Conservation (phyloP, 2,329 filamentous ascomycete genomes). For the Exophiala lecanii-corni region DNA sequence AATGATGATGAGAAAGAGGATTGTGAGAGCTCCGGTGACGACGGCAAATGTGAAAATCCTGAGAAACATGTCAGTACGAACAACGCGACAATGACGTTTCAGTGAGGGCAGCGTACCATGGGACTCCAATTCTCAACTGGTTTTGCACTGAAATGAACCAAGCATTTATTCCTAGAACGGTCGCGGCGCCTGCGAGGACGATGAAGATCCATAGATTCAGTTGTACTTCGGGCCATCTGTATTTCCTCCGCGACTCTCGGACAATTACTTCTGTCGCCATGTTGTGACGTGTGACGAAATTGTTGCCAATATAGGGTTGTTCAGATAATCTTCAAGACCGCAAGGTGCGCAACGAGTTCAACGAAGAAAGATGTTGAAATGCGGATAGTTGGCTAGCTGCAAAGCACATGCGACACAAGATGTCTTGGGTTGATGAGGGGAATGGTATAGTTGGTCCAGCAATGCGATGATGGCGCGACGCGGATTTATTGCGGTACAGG, state of each 20-base stretch:
- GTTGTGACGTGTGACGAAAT: too few species aligned
- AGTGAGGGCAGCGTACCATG: slow-evolving; percentile 53
- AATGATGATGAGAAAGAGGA: slow-evolving; percentile 56
- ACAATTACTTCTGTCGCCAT: slow-evolving; percentile 32
- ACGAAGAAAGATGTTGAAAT: not conserved
- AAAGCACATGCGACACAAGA: too few species aligned
- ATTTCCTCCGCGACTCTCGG: slow-evolving; percentile 40
- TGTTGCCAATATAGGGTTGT: too few species aligned
- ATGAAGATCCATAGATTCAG: slow-evolving; percentile 62
- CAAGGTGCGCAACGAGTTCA: not conserved
- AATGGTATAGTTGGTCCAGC: too few species aligned
- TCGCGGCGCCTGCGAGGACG: slow-evolving; percentile 54
- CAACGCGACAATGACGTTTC: too few species aligned
- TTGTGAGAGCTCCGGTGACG: slow-evolving; percentile 51
- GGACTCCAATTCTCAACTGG: slow-evolving; percentile 51
- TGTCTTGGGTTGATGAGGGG: too few species aligned
- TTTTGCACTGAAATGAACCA: slow-evolving; percentile 57
- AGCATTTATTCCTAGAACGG: slow-evolving; percentile 56
- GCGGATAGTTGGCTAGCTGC: too few species aligned
- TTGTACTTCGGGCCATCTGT: slow-evolving; percentile 62
- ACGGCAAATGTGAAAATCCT: slow-evolving; percentile 65
- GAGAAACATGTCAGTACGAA: slow-evolving; percentile 9
- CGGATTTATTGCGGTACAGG: too few species aligned
- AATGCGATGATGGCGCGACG: too few species aligned
- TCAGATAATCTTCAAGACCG: too few species aligned